These are phyloP conservation scores for Chrysosporium keratinophilum DNA, from an alignment of 2,329 filamentous ascomycete species.

Conservation along the genomic window DNA sequence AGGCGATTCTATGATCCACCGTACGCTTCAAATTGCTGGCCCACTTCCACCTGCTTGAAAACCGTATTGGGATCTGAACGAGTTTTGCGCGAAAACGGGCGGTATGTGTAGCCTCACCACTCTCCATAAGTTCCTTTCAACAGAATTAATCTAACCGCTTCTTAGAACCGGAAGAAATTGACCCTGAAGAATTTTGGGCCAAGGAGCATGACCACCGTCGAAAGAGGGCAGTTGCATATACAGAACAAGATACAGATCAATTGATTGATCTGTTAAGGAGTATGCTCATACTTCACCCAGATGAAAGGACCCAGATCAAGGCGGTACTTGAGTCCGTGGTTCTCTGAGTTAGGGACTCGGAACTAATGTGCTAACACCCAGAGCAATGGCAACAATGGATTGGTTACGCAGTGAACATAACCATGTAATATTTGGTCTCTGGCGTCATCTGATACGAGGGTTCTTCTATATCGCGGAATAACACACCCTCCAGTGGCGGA, in stretches of 20 bases:
- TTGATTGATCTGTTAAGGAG: constrained; percentile 3
- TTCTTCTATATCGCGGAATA: too few species aligned
- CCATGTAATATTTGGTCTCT: too few species aligned
- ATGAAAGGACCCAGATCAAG: neutral
- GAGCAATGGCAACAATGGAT: too few species aligned
- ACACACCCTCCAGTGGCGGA: too few species aligned
- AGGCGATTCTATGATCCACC: neutral
- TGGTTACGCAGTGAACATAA: too few species aligned
- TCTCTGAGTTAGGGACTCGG: neutral
- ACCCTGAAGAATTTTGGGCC: neutral
- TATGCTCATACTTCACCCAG: neutral
- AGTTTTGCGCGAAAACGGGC: neutral
- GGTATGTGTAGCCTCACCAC: neutral
- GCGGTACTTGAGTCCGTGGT: neutral
- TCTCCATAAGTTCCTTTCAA: neutral
- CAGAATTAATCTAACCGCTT: neutral
- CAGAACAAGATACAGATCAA: neutral
- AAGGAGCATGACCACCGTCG: neutral
- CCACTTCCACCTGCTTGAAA: neutral
- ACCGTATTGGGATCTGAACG: neutral
- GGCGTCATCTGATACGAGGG: too few species aligned
- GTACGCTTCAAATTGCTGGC: neutral
- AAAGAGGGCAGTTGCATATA: neutral
- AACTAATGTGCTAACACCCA: too few species aligned
- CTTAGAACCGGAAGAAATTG: neutral